Evolutionary conservation across 2,329 filamentous ascomycete genomes (phyloP).

Genomic region (Claviceps sp.): DNA sequence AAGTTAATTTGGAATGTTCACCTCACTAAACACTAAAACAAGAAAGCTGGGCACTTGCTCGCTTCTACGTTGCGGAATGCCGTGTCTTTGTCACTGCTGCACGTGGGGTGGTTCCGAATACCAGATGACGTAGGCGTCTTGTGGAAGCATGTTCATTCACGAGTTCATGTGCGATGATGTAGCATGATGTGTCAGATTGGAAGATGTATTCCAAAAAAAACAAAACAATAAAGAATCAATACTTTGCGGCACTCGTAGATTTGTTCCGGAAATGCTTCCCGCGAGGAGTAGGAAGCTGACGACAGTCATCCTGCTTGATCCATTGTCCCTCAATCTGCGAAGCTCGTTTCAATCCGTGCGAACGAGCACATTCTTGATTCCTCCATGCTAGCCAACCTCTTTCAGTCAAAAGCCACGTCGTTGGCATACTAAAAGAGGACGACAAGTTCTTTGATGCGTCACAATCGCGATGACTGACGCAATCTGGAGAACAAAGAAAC

Average conservation of each 20-base stretch:
- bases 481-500: neutral
- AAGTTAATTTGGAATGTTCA: neutral
- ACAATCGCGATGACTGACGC: neutral
- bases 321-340: conserved; percentile 43
- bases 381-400: neutral
- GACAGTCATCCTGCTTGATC: conserved; percentile 50
- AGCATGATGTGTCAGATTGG: neutral
- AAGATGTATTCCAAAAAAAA: neutral
- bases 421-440: neutral
- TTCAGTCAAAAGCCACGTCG: neutral
- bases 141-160: too few species aligned
- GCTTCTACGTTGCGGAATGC: too few species aligned
- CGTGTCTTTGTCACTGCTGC: too few species aligned
- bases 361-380: neutral
- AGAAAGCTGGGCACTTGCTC: too few species aligned
- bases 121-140: too few species aligned
- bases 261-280: conserved; percentile 15
- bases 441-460: neutral
- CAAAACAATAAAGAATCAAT: neutral
- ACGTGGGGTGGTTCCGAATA: too few species aligned
- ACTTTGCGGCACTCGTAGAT: neutral
- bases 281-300: conserved; percentile 29
- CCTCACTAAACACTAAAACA: too few species aligned
- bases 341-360: conserved; percentile 6
- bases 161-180: too few species aligned